Percentiles rank a stretch among this genome's conserved stretches.
Conservation (phyloP, 2,329 filamentous ascomycete genomes). For the Penicillium sp. region DNA sequence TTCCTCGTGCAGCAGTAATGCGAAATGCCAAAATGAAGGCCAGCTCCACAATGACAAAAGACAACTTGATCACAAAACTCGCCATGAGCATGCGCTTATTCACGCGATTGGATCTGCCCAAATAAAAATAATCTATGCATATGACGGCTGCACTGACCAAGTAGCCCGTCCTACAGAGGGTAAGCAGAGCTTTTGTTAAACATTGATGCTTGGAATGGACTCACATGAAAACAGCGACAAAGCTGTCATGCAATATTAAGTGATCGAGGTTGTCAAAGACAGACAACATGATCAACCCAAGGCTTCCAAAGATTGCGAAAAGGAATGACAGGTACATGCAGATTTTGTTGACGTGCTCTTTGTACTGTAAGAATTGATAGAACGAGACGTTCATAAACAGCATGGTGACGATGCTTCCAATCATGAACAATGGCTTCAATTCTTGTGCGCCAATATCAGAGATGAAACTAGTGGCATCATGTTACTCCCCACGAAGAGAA, state of each 20-base stretch:
- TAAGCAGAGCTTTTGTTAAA: constrained; percentile 2
- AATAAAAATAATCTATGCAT: constrained; percentile 19
- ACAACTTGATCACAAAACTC: constrained; percentile 19
- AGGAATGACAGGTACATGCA: constrained; percentile 17
- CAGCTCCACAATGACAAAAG: constrained; percentile 19
- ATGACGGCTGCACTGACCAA: constrained; percentile 17
- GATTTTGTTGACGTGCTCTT: constrained; percentile 14
- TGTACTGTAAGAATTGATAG: constrained; percentile 17
- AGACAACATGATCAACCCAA: constrained; percentile 16
- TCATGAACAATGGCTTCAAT: constrained; percentile 17
- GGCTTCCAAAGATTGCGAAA: constrained; percentile 17
- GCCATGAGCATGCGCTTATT: constrained; percentile 15
- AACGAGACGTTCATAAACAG: constrained; percentile 18
- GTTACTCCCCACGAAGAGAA: background rate
- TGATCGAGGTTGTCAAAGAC: constrained; percentile 19
- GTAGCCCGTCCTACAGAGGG: constrained; percentile 11
- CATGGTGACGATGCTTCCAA: constrained; percentile 17
- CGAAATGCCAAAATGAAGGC: constrained; percentile 19
- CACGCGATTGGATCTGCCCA: constrained; percentile 10
- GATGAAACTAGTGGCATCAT: constrained; percentile 12
- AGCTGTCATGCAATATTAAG: constrained; percentile 16
- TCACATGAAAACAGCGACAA: constrained; percentile 20
- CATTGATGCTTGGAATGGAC: background rate
- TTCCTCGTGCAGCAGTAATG: constrained; percentile 11
- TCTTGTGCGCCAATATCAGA: constrained; percentile 19